Evolutionary conservation across 345 rosid genomes (phyloP).

Genomic region (Syzygium aromaticum): DNA sequence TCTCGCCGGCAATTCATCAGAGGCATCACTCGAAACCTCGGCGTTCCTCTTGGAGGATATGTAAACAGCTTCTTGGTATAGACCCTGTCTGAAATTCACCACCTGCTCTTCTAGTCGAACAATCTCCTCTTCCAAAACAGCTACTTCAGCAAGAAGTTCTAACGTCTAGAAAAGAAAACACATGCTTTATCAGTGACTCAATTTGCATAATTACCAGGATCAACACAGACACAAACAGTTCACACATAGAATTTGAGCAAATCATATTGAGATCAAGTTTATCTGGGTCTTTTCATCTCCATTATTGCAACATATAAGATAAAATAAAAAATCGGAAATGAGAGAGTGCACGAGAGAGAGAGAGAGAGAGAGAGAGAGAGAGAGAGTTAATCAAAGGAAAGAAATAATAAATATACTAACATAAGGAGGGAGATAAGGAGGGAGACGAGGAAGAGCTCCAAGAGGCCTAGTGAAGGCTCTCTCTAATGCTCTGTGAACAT

Average conservation of each 20-base stretch:
- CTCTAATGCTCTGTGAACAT: constrained; percentile 92
- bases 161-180: constrained; percentile 42
- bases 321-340: not conserved
- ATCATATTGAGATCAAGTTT: not conserved
- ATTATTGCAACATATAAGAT: not conserved
- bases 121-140: constrained; percentile 95
- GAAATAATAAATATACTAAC: constrained; percentile 28
- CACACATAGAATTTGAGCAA: not conserved
- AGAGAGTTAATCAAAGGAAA: not conserved
- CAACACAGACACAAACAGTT: not conserved
- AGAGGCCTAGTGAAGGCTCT: constrained; percentile 91
- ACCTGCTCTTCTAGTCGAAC: constrained; percentile 92
- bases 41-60: constrained; percentile 57
- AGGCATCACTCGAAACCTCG: constrained; percentile 32
- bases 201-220: not conserved
- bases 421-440: constrained; percentile 83
- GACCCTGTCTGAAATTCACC: constrained; percentile 77
- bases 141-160: constrained; percentile 97
- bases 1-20: constrained; percentile 32
- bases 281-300: not conserved
- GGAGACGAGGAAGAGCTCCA: constrained; percentile 96
- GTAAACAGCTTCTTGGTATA: constrained; percentile 78
- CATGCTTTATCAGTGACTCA: not conserved
- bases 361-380: not conserved
- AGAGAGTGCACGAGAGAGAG: not conserved